A percentile compares a stretch with the other conserved stretches of the same genome.
Evolutionary conservation across 2,329 filamentous ascomycete genomes (phyloP).

Genomic region (Penicillium brasilianum): DNA sequence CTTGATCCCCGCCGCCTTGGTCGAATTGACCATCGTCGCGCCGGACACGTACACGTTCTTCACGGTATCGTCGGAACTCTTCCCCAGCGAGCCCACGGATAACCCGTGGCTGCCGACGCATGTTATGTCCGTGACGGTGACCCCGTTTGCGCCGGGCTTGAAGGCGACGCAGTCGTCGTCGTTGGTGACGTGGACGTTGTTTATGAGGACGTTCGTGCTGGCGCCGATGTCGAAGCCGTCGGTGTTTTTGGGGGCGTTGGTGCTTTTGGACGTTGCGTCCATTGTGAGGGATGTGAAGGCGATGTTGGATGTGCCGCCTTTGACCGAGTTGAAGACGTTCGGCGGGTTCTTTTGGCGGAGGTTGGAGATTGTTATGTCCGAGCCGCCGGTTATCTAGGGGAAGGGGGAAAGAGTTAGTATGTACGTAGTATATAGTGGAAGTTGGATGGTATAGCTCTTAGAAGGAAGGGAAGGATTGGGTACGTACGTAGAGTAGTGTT

Average conservation of each 20-base stretch:
- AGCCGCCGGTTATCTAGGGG: slow-evolving; percentile 45
- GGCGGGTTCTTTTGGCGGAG: slow-evolving; percentile 51
- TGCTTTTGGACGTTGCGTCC: slow-evolving; percentile 46
- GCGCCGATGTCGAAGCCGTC: slow-evolving; percentile 53
- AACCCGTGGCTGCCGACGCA: slow-evolving; percentile 56
- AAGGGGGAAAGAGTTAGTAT: neutral
- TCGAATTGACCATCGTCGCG: slow-evolving; percentile 49
- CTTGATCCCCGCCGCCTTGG: slow-evolving; percentile 56
- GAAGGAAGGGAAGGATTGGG: neutral
- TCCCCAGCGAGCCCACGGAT: slow-evolving; percentile 55
- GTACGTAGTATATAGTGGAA: neutral
- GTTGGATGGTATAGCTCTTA: neutral
- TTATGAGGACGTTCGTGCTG: slow-evolving; percentile 46
- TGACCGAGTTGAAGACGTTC: slow-evolving; percentile 52
- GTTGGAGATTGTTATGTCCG: slow-evolving; percentile 46
- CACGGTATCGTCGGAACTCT: slow-evolving; percentile 47
- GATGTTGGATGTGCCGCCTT: slow-evolving; percentile 44
- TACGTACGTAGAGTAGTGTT: slow-evolving; percentile 40
- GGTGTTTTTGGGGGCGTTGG: slow-evolving; percentile 48
- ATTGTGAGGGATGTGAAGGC: slow-evolving; percentile 47
- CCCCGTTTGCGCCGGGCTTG: slow-evolving; percentile 49
- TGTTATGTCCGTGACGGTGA: slow-evolving; percentile 48
- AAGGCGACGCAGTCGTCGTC: slow-evolving; percentile 55
- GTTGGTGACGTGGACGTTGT: slow-evolving; percentile 46
- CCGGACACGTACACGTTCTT: slow-evolving; percentile 50